phyloP scores from a whole-genome alignment of 1,284 basidiomycete genomes.

The Moniliella sp. region DNA sequence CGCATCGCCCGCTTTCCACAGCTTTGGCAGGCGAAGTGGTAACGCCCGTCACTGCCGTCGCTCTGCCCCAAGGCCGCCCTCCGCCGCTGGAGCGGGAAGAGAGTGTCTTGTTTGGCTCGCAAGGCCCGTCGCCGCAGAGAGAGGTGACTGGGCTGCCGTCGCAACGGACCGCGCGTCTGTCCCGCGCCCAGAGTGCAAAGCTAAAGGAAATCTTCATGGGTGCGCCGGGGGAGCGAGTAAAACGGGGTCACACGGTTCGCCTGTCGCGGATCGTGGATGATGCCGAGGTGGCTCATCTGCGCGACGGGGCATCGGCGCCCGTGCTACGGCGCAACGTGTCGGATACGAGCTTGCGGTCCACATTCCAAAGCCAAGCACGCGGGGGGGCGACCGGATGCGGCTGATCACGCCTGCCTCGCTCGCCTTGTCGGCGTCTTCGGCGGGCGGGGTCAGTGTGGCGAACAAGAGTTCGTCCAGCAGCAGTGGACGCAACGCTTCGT shows the following conservation, averaged over 20 bases:
- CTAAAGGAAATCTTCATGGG: conserved; percentile 13
- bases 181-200: conserved; percentile 12
- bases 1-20: neutral
- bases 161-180: conserved; percentile 6
- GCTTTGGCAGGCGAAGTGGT: neutral
- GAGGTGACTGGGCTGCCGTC: conserved; percentile 15
- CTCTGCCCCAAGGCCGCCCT: conserved; percentile 4
- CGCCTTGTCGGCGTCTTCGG: too few species aligned
- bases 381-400: too few species aligned
- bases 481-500: too few species aligned
- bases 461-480: too few species aligned
- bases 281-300: too few species aligned
- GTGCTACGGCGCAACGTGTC: too few species aligned
- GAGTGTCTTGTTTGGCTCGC: too few species aligned
- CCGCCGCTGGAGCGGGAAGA: conserved; percentile 15
- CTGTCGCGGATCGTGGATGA: conserved; percentile 19
- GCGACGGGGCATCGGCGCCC: too few species aligned
- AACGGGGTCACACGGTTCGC: conserved; percentile 1
- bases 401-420: too few species aligned
- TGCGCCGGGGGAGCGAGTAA: neutral
- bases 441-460: too few species aligned
- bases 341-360: too few species aligned
- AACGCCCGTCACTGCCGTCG: neutral
- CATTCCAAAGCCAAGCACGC: too few species aligned
- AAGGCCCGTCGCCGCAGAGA: conserved; percentile 12